A percentile compares a stretch with the other conserved stretches of the same genome.
Conservation (phyloP, 345 rosid genomes). For the Clarkia xantiana region DNA sequence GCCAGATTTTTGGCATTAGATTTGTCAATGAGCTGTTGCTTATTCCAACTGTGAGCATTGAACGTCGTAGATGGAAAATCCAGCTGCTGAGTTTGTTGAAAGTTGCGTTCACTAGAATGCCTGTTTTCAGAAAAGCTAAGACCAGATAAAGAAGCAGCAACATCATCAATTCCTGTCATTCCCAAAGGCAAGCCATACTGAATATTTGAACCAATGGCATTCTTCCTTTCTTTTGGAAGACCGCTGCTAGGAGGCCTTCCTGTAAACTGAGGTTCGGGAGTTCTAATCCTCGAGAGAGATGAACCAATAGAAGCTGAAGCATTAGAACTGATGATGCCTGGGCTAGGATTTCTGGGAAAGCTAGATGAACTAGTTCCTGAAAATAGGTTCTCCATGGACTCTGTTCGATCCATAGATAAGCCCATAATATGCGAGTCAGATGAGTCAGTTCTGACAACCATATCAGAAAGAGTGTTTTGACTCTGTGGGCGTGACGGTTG, state of each 20-base stretch:
- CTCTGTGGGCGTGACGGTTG: constrained; percentile 54
- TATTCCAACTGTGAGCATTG: constrained; percentile 31
- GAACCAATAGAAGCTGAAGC: constrained; percentile 42
- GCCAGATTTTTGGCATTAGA: constrained; percentile 31
- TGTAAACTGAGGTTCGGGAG: constrained; percentile 46
- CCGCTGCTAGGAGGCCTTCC: constrained; percentile 45
- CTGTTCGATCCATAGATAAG: constrained; percentile 24
- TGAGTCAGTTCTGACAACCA: constrained; percentile 22
- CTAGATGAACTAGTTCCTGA: constrained; percentile 34
- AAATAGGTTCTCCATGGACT: constrained; percentile 27
- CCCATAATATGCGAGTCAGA: constrained; percentile 25
- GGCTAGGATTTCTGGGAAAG: constrained; percentile 22
- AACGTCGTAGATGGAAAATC: constrained; percentile 34
- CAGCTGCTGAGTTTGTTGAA: constrained; percentile 23
- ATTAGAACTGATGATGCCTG: constrained; percentile 18
- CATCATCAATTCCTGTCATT: constrained; percentile 35
- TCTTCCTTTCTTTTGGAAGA: constrained; percentile 37
- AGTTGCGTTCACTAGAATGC: constrained; percentile 27
- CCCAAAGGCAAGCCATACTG: constrained; percentile 32
- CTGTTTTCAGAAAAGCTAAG: constrained; percentile 35
- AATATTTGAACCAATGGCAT: constrained; percentile 21
- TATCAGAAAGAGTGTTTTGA: constrained; percentile 51
- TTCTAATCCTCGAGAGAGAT: constrained; percentile 50
- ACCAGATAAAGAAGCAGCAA: constrained; percentile 43
- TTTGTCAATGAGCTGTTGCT: constrained; percentile 31